Percentiles rank a stretch among this genome's conserved stretches.
phyloP scores from a whole-genome alignment of 306 rosid species.

The Vicia sativa region DNA sequence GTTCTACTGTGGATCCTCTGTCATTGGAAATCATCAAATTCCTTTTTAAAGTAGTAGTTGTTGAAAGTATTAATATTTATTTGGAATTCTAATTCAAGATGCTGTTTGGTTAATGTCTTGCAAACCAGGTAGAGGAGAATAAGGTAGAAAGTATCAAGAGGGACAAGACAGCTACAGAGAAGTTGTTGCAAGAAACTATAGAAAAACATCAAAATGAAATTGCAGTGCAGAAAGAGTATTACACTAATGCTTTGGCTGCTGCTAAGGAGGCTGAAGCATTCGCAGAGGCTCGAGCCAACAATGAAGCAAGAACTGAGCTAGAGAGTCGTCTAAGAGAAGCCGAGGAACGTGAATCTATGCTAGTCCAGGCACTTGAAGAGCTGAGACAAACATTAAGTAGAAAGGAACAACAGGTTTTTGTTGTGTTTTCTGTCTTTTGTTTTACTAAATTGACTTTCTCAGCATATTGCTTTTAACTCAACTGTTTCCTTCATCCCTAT shows the following conservation, averaged over 20 bases:
- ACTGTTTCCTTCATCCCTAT: conserved; percentile 28
- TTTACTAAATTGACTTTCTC: conserved; percentile 32
- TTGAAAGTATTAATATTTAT: conserved; percentile 30
- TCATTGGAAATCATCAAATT: conserved; percentile 16
- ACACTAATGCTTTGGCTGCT: conserved; percentile 81
- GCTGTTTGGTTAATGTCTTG: conserved; percentile 38
- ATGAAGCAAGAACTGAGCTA: conserved; percentile 91
- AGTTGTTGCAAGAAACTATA: conserved; percentile 88
- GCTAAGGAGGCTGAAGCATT: conserved; percentile 97
- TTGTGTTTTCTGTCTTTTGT: conserved; percentile 34
- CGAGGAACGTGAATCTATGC: conserved; percentile 93
- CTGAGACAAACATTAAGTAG: conserved; percentile 92
- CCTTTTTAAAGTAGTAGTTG: conserved; percentile 25
- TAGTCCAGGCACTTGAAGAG: conserved; percentile 94
- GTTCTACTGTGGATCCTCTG: conserved; percentile 3
- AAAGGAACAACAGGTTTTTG: conserved; percentile 90
- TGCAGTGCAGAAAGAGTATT: conserved; percentile 82
- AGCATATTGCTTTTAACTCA: conserved; percentile 19
- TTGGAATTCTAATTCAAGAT: conserved; percentile 28
- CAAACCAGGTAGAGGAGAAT: conserved; percentile 88
- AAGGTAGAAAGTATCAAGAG: conserved; percentile 93
- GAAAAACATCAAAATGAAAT: conserved; percentile 92
- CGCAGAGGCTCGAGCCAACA: conserved; percentile 91
- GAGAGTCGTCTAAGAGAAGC: conserved; percentile 88
- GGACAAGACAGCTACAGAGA: conserved; percentile 96